Evolutionary conservation across 345 rosid genomes (phyloP).

Genomic region (Gossypium longicalyx): DNA sequence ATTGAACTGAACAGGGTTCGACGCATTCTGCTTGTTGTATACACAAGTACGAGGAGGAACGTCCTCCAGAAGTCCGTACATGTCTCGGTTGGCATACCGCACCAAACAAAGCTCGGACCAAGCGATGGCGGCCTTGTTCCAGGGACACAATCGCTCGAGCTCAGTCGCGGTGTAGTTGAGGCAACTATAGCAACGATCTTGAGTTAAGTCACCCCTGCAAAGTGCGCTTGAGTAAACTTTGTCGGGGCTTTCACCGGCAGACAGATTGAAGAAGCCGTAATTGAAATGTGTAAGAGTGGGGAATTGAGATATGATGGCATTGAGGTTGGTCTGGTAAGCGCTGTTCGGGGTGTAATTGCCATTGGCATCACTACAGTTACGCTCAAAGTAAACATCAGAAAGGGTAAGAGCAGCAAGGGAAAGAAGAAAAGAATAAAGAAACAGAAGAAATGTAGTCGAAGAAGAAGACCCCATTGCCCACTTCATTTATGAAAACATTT

Average conservation of each 20-base stretch:
- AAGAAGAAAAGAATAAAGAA: not conserved
- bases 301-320: not conserved
- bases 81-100: conserved; percentile 35
- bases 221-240: not conserved
- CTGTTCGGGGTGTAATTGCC: not conserved
- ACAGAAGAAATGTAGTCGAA: not conserved
- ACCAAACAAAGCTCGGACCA: conserved; percentile 45
- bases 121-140: conserved; percentile 26
- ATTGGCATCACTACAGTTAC: not conserved
- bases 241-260: not conserved
- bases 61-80: conserved; percentile 23
- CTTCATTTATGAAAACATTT: not conserved
- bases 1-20: conserved; percentile 27
- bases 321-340: not conserved
- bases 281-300: not conserved
- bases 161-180: conserved; percentile 19
- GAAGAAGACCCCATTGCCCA: not conserved
- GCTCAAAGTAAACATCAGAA: not conserved
- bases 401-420: not conserved
- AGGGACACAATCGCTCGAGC: conserved; percentile 29
- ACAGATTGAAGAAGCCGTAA: not conserved
- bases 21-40: conserved; percentile 16
- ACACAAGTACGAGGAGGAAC: conserved; percentile 15
- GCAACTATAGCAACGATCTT: conserved; percentile 32
- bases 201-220: conserved; percentile 8